Conservation (phyloP, 129 eudicot genomes). For the Tagetes patula region DNA sequence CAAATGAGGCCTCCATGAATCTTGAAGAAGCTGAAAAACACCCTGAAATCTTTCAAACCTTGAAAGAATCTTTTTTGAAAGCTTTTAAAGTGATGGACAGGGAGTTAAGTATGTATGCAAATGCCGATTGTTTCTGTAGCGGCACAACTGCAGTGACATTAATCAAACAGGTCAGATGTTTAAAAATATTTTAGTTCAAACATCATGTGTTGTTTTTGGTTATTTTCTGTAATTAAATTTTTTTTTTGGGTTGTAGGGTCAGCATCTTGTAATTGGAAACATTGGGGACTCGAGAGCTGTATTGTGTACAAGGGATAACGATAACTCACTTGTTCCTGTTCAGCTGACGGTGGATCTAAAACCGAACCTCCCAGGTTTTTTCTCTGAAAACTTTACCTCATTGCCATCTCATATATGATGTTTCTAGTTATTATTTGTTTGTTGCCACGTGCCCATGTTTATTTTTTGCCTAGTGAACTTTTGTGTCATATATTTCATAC, state of each 20-base stretch:
- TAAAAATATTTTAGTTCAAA: conserved; percentile 8
- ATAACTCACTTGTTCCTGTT: conserved; percentile 49
- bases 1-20: conserved; percentile 42
- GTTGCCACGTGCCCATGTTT: neutral
- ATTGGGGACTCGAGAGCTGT: conserved; percentile 83
- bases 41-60: conserved; percentile 60
- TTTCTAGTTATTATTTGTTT: neutral
- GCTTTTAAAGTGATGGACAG: conserved; percentile 83
- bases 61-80: conserved; percentile 75
- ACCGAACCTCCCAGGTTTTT: conserved; percentile 73
- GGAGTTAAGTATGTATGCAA: conserved; percentile 66
- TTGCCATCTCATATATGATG: neutral
- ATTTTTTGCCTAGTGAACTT: neutral
- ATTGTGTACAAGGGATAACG: conserved; percentile 57
- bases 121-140: conserved; percentile 81
- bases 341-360: conserved; percentile 86
- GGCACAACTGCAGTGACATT: conserved; percentile 96
- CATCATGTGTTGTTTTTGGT: conserved; percentile 2
- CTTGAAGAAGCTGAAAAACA: conserved; percentile 52
- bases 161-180: conserved; percentile 66
- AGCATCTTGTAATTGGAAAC: conserved; percentile 76
- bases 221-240: neutral
- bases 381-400: conserved; percentile 10
- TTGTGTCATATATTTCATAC: neutral
- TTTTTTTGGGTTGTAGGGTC: conserved; percentile 46